A percentile compares a stretch with the other conserved stretches of the same genome.
These are phyloP conservation scores for Amaranthus palmeri DNA, from an alignment of 148 eudicot species.

Conservation along the genomic window DNA sequence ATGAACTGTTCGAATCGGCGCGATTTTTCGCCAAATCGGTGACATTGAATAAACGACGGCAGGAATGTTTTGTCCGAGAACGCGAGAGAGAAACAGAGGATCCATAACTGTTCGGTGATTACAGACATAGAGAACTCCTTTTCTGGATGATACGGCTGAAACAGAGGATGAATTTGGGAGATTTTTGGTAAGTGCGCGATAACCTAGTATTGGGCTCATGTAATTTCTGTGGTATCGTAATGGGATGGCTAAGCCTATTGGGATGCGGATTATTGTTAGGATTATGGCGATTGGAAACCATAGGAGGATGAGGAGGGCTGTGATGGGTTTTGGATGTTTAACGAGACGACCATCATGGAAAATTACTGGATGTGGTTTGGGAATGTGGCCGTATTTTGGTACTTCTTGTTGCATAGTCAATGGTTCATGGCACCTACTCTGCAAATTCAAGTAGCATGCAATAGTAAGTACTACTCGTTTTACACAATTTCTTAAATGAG, in stretches of 20 bases:
- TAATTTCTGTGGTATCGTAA: constrained; percentile 37
- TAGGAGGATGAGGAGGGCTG: constrained; percentile 55
- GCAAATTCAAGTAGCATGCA: too few species aligned
- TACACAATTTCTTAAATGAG: too few species aligned
- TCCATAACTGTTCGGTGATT: constrained; percentile 26
- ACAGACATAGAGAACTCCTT: constrained; percentile 27
- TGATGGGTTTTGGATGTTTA: constrained; percentile 18
- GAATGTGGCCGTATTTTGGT: too few species aligned
- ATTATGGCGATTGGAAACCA: constrained; percentile 72
- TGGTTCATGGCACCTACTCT: too few species aligned
- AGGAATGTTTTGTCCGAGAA: constrained; percentile 5
- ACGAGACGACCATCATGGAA: constrained; percentile 33
- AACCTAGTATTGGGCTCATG: constrained; percentile 45
- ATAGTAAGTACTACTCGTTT: too few species aligned
- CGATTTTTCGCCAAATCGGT: constrained; percentile 4
- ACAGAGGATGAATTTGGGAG: constrained; percentile 36
- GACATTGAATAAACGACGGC: constrained; percentile 21
- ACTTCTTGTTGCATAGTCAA: too few species aligned
- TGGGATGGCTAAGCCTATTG: constrained; percentile 42
- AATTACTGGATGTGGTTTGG: constrained; percentile 22
- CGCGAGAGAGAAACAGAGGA: constrained; percentile 17
- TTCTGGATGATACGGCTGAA: constrained; percentile 1
- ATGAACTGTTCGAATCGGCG: constrained; percentile 22
- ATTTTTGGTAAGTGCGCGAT: constrained; percentile 48
- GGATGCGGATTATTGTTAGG: constrained; percentile 47